These are phyloP conservation scores for Pilaira anomala DNA, from an alignment of 192 early-diverging fungal species.

Conservation along the genomic window DNA sequence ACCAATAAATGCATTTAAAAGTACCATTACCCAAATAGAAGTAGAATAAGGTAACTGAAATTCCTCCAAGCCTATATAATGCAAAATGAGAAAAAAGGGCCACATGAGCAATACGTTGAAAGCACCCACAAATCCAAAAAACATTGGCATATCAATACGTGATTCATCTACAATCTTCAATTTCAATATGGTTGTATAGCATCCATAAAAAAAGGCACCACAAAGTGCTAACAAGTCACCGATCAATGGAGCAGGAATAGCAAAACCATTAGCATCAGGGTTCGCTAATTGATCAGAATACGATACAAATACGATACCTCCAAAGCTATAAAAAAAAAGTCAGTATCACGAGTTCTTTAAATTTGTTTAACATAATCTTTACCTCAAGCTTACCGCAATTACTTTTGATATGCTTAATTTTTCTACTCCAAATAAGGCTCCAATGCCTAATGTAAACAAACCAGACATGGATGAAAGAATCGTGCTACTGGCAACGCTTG, in stretches of 20 bases:
- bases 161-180: conserved; percentile 63
- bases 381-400: conserved; percentile 55
- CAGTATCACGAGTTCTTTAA: not conserved
- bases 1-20: conserved; percentile 72
- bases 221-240: conserved; percentile 70
- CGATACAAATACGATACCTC: conserved; percentile 64
- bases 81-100: conserved; percentile 62
- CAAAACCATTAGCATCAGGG: conserved; percentile 20
- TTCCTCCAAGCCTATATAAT: conserved; percentile 58
- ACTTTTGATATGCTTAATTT: conserved; percentile 50
- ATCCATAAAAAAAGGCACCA: conserved; percentile 75
- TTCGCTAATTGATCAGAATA: conserved; percentile 39
- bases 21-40: conserved; percentile 59
- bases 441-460: conserved; percentile 71
- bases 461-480: conserved; percentile 74
- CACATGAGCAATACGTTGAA: conserved; percentile 66
- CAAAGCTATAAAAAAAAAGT: conserved; percentile 40
- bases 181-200: conserved; percentile 73
- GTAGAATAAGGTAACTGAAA: conserved; percentile 56
- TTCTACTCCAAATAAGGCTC: conserved; percentile 59
- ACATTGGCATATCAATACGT: conserved; percentile 66
- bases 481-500: conserved; percentile 70
- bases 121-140: conserved; percentile 78
- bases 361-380: conserved; percentile 4
- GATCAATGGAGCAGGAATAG: conserved; percentile 32